Evolutionary conservation across 2,329 filamentous ascomycete genomes (phyloP).

Genomic region (Xylaria sp.): DNA sequence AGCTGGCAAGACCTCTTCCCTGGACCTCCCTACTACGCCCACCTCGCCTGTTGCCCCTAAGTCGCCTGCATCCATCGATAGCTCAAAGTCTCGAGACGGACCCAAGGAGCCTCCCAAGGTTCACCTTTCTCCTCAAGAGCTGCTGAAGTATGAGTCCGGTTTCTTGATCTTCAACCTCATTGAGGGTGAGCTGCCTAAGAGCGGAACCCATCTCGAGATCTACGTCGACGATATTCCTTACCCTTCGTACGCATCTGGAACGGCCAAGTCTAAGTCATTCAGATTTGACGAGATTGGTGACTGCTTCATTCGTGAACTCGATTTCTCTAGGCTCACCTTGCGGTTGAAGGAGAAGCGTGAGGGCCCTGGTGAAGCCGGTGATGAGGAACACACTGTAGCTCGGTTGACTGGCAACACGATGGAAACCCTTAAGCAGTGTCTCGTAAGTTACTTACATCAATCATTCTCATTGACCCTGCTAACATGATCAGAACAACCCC

Average conservation of each 20-base stretch:
- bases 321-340: constrained; percentile 88
- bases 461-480: constrained; percentile 8
- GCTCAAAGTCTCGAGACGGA: constrained; percentile 46
- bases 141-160: constrained; percentile 82
- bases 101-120: constrained; percentile 65
- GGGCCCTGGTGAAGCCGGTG: constrained; percentile 58
- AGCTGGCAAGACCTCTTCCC: constrained; percentile 42
- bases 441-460: constrained; percentile 50
- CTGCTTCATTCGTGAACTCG: constrained; percentile 93
- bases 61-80: constrained; percentile 34
- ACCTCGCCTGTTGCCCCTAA: constrained; percentile 39
- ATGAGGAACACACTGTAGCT: constrained; percentile 71
- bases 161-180: constrained; percentile 91
- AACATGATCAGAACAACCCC: constrained; percentile 67
- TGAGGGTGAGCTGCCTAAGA: constrained; percentile 76
- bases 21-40: constrained; percentile 30
- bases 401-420: constrained; percentile 80
- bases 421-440: constrained; percentile 78
- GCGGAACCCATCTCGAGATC: constrained; percentile 74
- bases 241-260: constrained; percentile 78
- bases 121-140: constrained; percentile 70
- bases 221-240: constrained; percentile 93
- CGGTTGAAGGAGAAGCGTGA: constrained; percentile 78
- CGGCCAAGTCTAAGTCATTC: constrained; percentile 60
- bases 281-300: constrained; percentile 91